phyloP scores from a whole-genome alignment of 2,329 filamentous ascomycete genomes.

The Talaromyces sp. region DNA sequence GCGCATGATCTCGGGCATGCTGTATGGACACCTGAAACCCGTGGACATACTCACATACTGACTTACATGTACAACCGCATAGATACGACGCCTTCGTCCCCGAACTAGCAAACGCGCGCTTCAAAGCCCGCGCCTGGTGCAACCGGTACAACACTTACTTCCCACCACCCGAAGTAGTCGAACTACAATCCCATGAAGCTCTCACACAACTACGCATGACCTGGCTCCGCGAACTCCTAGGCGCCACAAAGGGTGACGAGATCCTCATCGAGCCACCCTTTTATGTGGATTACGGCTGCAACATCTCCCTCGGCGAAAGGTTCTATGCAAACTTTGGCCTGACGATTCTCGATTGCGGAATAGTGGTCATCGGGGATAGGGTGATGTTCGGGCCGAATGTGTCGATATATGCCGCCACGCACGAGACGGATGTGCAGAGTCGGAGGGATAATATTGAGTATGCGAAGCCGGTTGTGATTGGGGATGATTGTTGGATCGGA shows the following conservation, averaged over 20 bases:
- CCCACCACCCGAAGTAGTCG: constrained; percentile 29
- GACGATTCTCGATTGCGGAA: constrained; percentile 50
- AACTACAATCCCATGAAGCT: constrained; percentile 31
- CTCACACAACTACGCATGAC: constrained; percentile 38
- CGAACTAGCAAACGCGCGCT: constrained; percentile 50
- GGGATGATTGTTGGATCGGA: constrained; percentile 49
- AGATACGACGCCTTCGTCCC: constrained; percentile 53
- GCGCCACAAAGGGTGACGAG: constrained; percentile 48
- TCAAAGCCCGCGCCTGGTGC: constrained; percentile 53
- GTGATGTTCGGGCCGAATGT: constrained; percentile 54
- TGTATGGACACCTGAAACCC: constrained; percentile 16
- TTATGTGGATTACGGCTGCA: constrained; percentile 62
- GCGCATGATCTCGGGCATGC: constrained; percentile 27
- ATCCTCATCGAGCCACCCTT: constrained; percentile 59
- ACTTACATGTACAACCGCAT: neutral
- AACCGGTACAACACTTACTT: constrained; percentile 59
- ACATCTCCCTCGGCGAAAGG: constrained; percentile 56
- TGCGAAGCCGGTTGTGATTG: constrained; percentile 48
- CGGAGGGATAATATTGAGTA: constrained; percentile 50
- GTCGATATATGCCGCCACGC: constrained; percentile 51
- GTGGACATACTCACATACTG: neutral
- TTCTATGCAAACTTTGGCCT: constrained; percentile 53
- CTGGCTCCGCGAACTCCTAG: constrained; percentile 52
- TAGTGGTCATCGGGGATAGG: constrained; percentile 52
- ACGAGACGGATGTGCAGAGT: constrained; percentile 50